Base-by-base conservation (phyloP, 148 eudicot species). In the Rhododendron henanense region DNA sequence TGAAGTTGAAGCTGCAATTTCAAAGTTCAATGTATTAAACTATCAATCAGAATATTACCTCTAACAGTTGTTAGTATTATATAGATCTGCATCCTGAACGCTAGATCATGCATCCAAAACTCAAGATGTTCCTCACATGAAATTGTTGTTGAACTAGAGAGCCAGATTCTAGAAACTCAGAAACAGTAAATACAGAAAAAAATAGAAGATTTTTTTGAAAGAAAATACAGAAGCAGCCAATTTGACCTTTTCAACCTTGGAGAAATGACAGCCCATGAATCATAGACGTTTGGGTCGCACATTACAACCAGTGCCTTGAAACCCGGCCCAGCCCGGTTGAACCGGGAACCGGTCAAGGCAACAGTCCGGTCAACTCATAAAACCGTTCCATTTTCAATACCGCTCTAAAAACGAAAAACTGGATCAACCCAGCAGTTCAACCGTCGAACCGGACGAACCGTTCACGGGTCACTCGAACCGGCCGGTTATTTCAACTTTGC, bases 1-100 rank as follows among this genome's bases (percentile, higher is more conserved):
- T 97, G 99, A 83, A 97, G 96, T 94, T 97, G 99, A 59, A 95
- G 91, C 99, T 97, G 98, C 92, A 94, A 75, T 84, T 79, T 69
- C 33, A 82, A 84, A 39, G 88, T 83, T 67, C 47, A 28, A 73
- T 57, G 61, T 16, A 16, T 55, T 5, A 16, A 55, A 4, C 61
- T 69, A 83, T 69, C 57, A 81, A 86, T 85, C 85, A 87, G 87
- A 67, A 50, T 61, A 86, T 48, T 28, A 39, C 44, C 69, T n/a
- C 10, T 39, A 21, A 85, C 65, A 69, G 41, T 23, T 57, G 25
- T 44, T 59, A 51, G 44, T 4, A 65, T 18, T 28, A 28, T 51
- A 31, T 37, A 76, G 41, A 71, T 50, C 69, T 50, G 83, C 82
- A 80, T 80, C 41, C 14, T 48, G 57, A 74, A 78, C 44, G 50